Evolutionary conservation across 2,329 filamentous ascomycete genomes (phyloP).

Genomic region (Paramyrothecium roridum): DNA sequence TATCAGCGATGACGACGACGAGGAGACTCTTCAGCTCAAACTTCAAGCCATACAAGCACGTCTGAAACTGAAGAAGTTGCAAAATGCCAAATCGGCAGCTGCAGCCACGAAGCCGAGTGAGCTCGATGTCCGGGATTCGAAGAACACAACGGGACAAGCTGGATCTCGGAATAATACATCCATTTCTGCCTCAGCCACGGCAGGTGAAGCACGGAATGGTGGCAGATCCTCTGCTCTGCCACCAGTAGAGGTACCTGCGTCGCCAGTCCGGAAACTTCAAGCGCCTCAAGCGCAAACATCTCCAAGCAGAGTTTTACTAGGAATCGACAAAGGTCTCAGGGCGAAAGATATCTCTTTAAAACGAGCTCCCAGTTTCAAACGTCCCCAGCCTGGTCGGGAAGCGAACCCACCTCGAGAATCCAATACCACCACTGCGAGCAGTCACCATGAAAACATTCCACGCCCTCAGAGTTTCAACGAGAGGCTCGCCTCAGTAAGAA

Average conservation of each 20-base stretch:
- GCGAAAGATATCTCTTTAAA: constrained; percentile 83
- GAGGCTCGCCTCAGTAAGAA: constrained; percentile 69
- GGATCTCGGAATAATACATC: no score
- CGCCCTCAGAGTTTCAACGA: constrained; percentile 73
- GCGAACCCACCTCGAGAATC: background rate
- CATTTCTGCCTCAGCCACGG: constrained; percentile 2
- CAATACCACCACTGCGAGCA: constrained; percentile 17
- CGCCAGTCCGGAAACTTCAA: constrained; percentile 62
- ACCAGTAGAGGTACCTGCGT: constrained; percentile 69
- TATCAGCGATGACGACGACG: constrained; percentile 62
- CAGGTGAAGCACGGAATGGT: constrained; percentile 19
- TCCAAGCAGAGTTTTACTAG: constrained; percentile 74
- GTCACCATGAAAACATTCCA: constrained; percentile 6
- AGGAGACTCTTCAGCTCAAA: constrained; percentile 84
- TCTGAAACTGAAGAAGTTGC: constrained; percentile 81
- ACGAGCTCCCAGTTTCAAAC: constrained; percentile 55
- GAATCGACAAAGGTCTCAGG: constrained; percentile 84
- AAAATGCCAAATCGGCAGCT: constrained; percentile 45
- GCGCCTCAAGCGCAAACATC: constrained; percentile 59
- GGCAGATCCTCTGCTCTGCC: background rate
- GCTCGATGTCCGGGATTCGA: background rate
- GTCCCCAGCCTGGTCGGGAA: background rate
- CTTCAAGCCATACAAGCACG: constrained; percentile 86
- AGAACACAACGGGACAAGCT: constrained; percentile 8
- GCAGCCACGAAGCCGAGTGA: background rate